Conservation (phyloP, 306 rosid species). For the Castanospermum australe region DNA sequence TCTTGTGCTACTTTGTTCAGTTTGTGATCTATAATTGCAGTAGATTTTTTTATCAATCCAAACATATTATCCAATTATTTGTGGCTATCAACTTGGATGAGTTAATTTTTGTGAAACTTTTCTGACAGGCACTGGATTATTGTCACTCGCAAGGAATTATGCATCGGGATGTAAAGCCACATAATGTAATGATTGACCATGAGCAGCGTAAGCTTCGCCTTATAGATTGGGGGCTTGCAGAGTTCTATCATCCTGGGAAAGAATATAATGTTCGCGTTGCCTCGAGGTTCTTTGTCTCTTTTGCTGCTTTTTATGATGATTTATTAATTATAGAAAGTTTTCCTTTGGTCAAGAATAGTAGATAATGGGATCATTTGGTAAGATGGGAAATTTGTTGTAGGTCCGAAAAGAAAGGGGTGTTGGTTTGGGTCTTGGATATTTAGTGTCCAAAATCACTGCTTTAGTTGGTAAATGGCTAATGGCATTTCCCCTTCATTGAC, state of each 20-base stretch:
- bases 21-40: constrained; percentile 6
- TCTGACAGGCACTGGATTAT: constrained; percentile 53
- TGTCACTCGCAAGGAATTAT: constrained; percentile 68
- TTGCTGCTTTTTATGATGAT: constrained; percentile 2
- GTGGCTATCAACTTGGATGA: not conserved
- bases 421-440: not conserved
- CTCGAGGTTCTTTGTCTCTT: constrained; percentile 43
- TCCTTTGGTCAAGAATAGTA: not conserved
- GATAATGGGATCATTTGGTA: not conserved
- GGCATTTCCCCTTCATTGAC: not conserved
- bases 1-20: not conserved
- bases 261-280: constrained; percentile 63
- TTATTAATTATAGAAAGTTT: not conserved
- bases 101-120: constrained; percentile 18
- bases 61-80: not conserved
- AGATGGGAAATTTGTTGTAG: not conserved
- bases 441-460: not conserved
- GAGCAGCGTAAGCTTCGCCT: constrained; percentile 65
- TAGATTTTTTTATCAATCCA: constrained; percentile 3
- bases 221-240: constrained; percentile 62
- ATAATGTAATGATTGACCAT: constrained; percentile 66
- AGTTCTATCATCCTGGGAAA: constrained; percentile 57
- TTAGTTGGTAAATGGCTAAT: not conserved
- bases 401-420: not conserved
- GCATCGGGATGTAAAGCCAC: constrained; percentile 69